Conservation (phyloP, 495 filamentous ascomycete species). For the Cairneyella variabilis region DNA sequence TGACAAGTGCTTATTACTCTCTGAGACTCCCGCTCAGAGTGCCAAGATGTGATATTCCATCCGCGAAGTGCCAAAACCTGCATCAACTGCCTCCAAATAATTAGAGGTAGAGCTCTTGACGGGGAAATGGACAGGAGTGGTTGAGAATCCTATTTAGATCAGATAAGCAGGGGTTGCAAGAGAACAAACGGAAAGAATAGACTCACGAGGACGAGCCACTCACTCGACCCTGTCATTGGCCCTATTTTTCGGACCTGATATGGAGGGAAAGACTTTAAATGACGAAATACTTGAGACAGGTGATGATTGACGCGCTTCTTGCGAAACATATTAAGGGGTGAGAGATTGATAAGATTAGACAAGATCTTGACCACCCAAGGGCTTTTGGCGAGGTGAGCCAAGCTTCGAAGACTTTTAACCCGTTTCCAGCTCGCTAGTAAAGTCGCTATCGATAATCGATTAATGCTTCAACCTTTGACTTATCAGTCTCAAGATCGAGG, state of each 20-base stretch:
- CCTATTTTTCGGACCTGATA: neutral
- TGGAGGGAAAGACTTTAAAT: no score
- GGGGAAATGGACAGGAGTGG: neutral
- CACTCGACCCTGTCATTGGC: neutral
- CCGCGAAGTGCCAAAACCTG: neutral
- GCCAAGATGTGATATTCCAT: neutral
- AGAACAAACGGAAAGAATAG: neutral
- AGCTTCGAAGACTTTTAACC: neutral
- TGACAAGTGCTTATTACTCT: neutral
- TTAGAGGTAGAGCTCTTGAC: neutral
- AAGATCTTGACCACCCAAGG: neutral
- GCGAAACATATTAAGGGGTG: neutral
- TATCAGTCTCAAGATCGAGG: neutral
- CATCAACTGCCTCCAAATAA: neutral
- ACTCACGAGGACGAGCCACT: neutral
- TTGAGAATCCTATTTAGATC: neutral
- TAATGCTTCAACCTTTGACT: neutral
- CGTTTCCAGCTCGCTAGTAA: neutral
- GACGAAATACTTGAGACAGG: neutral
- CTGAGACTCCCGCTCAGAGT: no score
- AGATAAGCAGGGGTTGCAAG: neutral
- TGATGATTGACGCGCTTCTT: neutral
- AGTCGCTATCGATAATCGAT: neutral
- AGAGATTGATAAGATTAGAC: neutral
- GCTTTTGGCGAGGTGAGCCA: neutral